Evolutionary conservation across 139 green algal species (phyloP), one percentile per base, ranked within the genome.

Genomic region (Raphidocelis subcapitata): DNA sequence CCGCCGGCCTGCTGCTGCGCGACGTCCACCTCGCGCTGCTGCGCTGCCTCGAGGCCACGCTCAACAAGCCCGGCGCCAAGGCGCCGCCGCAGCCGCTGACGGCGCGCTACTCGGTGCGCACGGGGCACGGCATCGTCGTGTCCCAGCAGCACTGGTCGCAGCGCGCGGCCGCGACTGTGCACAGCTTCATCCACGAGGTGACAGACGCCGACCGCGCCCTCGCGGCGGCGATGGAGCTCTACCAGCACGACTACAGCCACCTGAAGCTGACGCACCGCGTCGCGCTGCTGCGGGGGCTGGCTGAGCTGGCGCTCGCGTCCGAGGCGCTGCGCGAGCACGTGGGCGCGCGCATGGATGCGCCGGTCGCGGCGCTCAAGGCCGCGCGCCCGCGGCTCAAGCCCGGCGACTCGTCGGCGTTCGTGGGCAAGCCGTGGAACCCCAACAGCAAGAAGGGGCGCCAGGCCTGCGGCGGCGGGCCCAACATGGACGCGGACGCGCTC

Each of bases 21-120:
- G 90, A 95, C 65, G 33, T 94, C 35, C 85, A 91, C 69, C 79
- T 69, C 23, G 83, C 77, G 1, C 65, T 95, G 68, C 69, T 92
- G 74, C 65, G 74, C 2, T 67, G 82, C 41, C 37, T 87, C 32
- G 73, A 86, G 20, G 83, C 77, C 61, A 68, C 1, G 73, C 73
- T 66, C 47, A 31, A 21, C 31, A 77, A 77, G 44, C 73, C 83
- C 20, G 69, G 74, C 33, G 81, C 72, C 59, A 76, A 80, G 69
- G 47, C 60, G 47, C 70, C 80, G 61, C 72, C 69, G 49, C 73
- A 70, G 49, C 64, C 73, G n/a, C 26, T 56, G 26, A 12, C 62
- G 1, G 66, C 69, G 41, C 41, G 41, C 8, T 49, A 54, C n/a
- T 64, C 68, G 75, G 67, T 67, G 76, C 8, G 35, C 2, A 79